A percentile compares a stretch with the other conserved stretches of the same genome.
These are phyloP conservation scores for Vanrija sp. DNA, from an alignment of 1,284 basidiomycete genomes.

Conservation along the genomic window DNA sequence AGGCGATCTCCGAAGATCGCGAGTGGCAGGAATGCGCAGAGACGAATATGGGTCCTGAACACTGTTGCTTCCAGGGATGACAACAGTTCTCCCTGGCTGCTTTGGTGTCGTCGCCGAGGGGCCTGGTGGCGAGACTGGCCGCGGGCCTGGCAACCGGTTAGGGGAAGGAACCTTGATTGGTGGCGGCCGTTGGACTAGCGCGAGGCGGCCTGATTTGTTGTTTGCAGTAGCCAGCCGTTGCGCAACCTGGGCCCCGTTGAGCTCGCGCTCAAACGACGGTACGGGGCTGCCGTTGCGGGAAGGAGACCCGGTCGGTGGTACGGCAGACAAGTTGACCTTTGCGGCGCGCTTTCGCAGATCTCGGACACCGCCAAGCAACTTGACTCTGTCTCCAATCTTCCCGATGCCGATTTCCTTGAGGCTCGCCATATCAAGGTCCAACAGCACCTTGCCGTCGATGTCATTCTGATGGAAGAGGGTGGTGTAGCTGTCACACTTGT, in stretches of 20 bases:
- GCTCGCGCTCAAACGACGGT: background rate
- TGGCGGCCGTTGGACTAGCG: no score
- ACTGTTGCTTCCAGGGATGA: no score
- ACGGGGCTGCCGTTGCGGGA: slow-evolving; percentile 1
- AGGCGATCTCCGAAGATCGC: background rate
- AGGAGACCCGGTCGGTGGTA: no score
- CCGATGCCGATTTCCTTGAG: slow-evolving; percentile 82
- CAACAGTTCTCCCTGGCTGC: no score
- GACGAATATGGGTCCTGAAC: background rate
- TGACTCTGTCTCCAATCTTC: slow-evolving; percentile 83
- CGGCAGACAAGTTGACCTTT: no score
- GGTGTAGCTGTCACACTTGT: slow-evolving; percentile 66
- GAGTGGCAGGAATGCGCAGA: background rate
- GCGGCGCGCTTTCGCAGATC: slow-evolving; percentile 57
- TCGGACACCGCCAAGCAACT: slow-evolving; percentile 79
- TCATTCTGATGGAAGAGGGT: slow-evolving; percentile 72
- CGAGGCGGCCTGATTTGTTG: no score
- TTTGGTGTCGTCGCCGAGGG: no score
- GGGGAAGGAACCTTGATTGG: no score
- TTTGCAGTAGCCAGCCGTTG: slow-evolving; percentile 7
- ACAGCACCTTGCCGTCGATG: slow-evolving; percentile 78
- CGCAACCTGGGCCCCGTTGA: slow-evolving; percentile 8
- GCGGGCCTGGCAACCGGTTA: no score
- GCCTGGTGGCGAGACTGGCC: no score
- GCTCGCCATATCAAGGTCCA: slow-evolving; percentile 79